Evolutionary conservation across 1,284 basidiomycete genomes (phyloP).

Genomic region (Porodaedalea pini): DNA sequence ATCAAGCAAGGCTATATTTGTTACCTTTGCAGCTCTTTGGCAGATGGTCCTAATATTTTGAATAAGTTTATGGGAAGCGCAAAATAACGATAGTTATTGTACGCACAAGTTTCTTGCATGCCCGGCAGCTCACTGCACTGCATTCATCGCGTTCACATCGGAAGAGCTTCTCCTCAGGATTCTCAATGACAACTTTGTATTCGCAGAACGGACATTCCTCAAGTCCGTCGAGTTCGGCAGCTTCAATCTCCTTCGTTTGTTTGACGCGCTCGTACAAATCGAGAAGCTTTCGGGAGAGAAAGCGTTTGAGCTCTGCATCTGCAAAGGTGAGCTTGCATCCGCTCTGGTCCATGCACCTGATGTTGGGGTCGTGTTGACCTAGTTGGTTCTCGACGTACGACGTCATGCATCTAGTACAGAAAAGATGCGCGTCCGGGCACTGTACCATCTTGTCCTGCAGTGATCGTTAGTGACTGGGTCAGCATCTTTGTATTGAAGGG

Average conservation of each 20-base stretch:
- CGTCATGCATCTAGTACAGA: slow-evolving; percentile 60
- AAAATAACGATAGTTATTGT: neutral
- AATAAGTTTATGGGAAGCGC: slow-evolving; percentile 6
- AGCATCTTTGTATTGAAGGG: slow-evolving; percentile 1
- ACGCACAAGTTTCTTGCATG: slow-evolving; percentile 70
- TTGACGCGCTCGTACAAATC: slow-evolving; percentile 72
- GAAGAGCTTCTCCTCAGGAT: slow-evolving; percentile 73
- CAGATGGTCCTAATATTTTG: slow-evolving; percentile 64
- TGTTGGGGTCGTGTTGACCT: slow-evolving; percentile 46
- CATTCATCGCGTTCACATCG: slow-evolving; percentile 73
- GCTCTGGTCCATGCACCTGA: slow-evolving; percentile 79
- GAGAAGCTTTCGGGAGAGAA: slow-evolving; percentile 60
- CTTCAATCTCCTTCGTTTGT: slow-evolving; percentile 73
- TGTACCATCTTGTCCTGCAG: slow-evolving; percentile 75
- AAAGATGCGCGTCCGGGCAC: slow-evolving; percentile 78
- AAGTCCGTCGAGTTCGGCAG: slow-evolving; percentile 65
- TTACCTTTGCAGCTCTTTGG: slow-evolving; percentile 81
- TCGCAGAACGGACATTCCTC: slow-evolving; percentile 89
- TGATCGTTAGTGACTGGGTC: slow-evolving; percentile 12
- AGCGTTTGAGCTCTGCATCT: slow-evolving; percentile 60
- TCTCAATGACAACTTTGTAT: slow-evolving; percentile 78
- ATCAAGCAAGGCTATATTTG: neutral
- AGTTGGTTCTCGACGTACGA: slow-evolving; percentile 47
- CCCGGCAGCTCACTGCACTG: slow-evolving; percentile 68
- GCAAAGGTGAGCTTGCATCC: slow-evolving; percentile 70